Percentiles rank a stretch among this genome's conserved stretches.
Evolutionary conservation across 2,329 filamentous ascomycete genomes (phyloP).

Genomic region (Phialocephala subalpina): DNA sequence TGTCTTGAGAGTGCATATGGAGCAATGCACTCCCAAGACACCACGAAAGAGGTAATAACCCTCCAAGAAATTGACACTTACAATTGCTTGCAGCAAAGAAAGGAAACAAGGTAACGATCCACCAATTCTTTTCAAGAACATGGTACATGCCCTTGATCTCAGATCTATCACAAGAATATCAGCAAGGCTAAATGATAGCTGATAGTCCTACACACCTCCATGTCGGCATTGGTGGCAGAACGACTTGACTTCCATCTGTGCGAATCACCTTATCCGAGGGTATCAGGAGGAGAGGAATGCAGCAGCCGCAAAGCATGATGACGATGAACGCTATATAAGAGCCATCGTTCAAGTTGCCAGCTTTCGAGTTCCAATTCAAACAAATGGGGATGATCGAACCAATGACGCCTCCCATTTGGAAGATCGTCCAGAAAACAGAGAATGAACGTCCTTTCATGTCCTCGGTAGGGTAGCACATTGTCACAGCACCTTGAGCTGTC

Average conservation of each 20-base stretch:
- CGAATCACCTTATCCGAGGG: slow-evolving; percentile 1
- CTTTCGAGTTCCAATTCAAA: slow-evolving; percentile 4
- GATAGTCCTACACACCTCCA: background rate
- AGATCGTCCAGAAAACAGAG: slow-evolving; percentile 8
- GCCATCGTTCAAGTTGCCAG: slow-evolving; percentile 11
- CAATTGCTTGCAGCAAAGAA: slow-evolving; percentile 3
- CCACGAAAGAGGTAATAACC: too few species aligned
- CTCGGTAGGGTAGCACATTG: slow-evolving; percentile 7
- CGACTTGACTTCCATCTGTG: background rate
- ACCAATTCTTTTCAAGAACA: background rate
- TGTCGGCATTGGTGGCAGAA: slow-evolving; percentile 8
- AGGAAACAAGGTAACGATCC: slow-evolving; percentile 3
- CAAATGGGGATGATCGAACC: slow-evolving; percentile 1
- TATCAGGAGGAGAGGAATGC: background rate
- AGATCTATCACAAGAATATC: background rate
- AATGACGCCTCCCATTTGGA: slow-evolving; percentile 3
- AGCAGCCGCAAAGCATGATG: slow-evolving; percentile 1
- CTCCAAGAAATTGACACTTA: too few species aligned
- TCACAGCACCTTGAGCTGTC: background rate
- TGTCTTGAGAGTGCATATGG: too few species aligned
- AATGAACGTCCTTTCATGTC: slow-evolving; percentile 7
- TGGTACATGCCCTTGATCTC: background rate
- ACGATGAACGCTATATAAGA: slow-evolving; percentile 10
- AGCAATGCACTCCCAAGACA: too few species aligned
- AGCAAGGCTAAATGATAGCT: background rate